phyloP scores from a whole-genome alignment of 2,329 filamentous ascomycete genomes.

The Colletotrichum coccodes region DNA sequence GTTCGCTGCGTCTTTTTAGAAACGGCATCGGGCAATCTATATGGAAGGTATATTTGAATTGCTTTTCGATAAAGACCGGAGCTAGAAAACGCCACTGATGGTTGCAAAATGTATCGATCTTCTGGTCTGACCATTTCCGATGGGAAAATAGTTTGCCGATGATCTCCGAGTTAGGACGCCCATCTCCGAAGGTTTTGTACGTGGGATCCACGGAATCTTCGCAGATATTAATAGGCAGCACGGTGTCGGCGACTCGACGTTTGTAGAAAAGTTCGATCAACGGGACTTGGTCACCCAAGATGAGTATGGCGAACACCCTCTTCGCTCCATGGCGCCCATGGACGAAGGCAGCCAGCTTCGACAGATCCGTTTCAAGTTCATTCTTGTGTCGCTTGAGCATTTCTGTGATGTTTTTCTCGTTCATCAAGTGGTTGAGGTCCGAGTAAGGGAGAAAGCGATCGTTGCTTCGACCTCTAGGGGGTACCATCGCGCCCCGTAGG shows the following conservation, averaged over 20 bases:
- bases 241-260: neutral
- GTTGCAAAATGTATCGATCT: neutral
- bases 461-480: no score
- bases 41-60: neutral
- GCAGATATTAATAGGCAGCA: neutral
- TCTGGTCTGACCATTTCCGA: neutral
- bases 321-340: neutral
- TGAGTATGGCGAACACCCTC: neutral
- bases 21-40: neutral
- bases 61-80: neutral
- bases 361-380: accelerated
- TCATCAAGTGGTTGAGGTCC: neutral
- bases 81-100: neutral
- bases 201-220: accelerated
- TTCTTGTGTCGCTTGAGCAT: no score
- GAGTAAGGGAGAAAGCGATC: neutral
- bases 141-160: neutral
- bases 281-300: accelerated
- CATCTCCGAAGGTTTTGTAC: neutral
- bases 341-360: neutral
- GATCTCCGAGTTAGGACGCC: neutral
- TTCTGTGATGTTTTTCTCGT: neutral
- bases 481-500: no score
- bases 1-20: neutral
- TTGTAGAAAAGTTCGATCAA: neutral